Conservation (phyloP, 202 grass and related monocot species). For the Saccharum hybrid region DNA sequence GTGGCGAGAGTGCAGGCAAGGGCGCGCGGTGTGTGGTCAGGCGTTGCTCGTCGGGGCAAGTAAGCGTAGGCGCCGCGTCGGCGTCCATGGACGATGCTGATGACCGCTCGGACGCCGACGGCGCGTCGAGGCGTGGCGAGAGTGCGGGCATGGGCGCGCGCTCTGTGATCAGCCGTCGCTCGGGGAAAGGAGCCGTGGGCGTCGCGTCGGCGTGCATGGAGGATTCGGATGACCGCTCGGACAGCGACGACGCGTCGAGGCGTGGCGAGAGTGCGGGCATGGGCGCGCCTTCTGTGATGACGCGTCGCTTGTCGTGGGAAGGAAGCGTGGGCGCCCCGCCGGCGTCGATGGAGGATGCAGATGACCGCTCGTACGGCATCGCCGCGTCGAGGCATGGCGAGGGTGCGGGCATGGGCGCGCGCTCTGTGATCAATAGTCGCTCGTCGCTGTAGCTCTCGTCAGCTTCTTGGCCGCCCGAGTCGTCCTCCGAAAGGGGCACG, state of each 20-base stretch:
- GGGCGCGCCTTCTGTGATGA: constrained; percentile 20
- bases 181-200: constrained; percentile 8
- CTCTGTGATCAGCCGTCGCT: no score
- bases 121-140: no score
- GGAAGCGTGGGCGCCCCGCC: background rate
- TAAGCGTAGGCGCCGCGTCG: no score
- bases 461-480: background rate
- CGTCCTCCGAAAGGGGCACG: background rate
- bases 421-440: constrained; percentile 29
- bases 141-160: no score
- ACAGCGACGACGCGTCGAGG: background rate
- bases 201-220: constrained; percentile 32
- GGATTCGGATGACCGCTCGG: background rate
- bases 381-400: background rate
- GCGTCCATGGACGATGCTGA: no score
- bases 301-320: constrained; percentile 26
- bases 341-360: constrained; percentile 30
- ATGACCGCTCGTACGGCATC: background rate
- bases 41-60: no score
- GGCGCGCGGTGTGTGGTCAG: no score
- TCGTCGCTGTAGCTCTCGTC: constrained; percentile 18
- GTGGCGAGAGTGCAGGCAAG: no score
- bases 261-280: background rate
- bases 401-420: background rate
- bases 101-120: no score